Conservation (phyloP, 108 stramenopile species). For the Chaetoceros tenuissimus region DNA sequence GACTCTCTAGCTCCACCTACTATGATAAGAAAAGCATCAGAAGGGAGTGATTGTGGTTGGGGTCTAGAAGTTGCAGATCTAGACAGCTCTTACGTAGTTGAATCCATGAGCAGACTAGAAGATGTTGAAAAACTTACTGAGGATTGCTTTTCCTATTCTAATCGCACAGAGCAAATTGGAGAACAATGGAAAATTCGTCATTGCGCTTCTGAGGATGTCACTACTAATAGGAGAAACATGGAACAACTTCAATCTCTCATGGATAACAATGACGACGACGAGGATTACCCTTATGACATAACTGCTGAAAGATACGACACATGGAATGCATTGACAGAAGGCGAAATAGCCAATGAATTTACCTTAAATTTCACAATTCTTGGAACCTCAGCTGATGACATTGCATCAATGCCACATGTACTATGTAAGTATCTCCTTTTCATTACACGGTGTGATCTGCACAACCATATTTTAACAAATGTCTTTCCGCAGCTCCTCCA, state of each 20-base stretch:
- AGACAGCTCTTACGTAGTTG: neutral
- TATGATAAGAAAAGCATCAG: neutral
- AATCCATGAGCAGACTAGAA: neutral
- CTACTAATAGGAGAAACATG: neutral
- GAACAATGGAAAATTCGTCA: neutral
- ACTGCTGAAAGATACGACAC: neutral
- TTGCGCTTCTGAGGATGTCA: neutral
- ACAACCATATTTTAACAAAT: too few species aligned
- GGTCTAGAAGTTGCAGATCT: neutral
- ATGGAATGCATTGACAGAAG: neutral
- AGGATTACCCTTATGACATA: too few species aligned
- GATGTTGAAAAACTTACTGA: neutral
- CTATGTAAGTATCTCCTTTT: too few species aligned
- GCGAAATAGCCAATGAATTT: neutral
- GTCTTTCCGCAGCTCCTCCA: too few species aligned
- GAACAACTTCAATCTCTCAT: neutral
- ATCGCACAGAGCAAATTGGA: neutral
- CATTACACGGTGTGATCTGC: too few species aligned
- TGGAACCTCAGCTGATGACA: conserved; percentile 59
- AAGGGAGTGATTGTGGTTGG: neutral
- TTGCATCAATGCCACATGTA: conserved; percentile 52
- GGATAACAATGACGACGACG: neutral
- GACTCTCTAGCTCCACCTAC: neutral
- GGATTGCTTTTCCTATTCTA: neutral
- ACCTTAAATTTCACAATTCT: conserved; percentile 56